Conservation (phyloP, 2,329 filamentous ascomycete species). For the Scedosporium boydii region DNA sequence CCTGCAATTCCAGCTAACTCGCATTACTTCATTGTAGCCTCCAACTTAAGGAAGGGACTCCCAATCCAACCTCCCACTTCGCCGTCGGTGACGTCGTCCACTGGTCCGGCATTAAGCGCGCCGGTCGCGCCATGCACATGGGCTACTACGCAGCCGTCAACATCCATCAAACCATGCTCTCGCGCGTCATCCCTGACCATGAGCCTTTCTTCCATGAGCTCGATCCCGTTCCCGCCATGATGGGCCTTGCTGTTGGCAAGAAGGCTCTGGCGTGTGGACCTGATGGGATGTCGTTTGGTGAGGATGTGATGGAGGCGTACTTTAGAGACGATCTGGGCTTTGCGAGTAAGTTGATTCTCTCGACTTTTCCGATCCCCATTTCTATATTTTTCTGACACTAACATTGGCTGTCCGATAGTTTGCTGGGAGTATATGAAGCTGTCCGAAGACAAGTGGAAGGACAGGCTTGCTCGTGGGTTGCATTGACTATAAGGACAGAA, state of each 20-base stretch:
- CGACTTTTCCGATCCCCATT: not conserved
- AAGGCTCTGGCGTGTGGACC: constrained; percentile 56
- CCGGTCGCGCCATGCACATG: constrained; percentile 66
- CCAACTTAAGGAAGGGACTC: constrained; percentile 40
- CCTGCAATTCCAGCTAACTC: not conserved
- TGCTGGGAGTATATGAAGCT: constrained; percentile 47
- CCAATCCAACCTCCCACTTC: constrained; percentile 54
- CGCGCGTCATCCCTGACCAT: constrained; percentile 24
- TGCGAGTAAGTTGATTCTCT: constrained; percentile 36
- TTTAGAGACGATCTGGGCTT: constrained; percentile 63
- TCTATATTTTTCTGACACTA: constrained; percentile 5
- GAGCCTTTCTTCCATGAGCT: constrained; percentile 39
- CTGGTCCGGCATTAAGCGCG: constrained; percentile 75
- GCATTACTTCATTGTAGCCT: constrained; percentile 28
- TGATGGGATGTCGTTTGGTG: constrained; percentile 43
- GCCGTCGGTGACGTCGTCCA: constrained; percentile 59
- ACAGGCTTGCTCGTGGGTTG: not conserved
- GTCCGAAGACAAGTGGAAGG: constrained; percentile 17
- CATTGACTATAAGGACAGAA: not conserved
- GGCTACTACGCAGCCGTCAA: constrained; percentile 59
- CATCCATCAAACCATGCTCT: constrained; percentile 52
- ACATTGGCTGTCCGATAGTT: constrained; percentile 24
- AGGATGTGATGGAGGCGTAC: constrained; percentile 52
- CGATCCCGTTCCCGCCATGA: constrained; percentile 50
- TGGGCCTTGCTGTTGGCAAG: constrained; percentile 62